Base-by-base conservation (phyloP, 176 grass and related monocot species). In the Dactylis glomerata region DNA sequence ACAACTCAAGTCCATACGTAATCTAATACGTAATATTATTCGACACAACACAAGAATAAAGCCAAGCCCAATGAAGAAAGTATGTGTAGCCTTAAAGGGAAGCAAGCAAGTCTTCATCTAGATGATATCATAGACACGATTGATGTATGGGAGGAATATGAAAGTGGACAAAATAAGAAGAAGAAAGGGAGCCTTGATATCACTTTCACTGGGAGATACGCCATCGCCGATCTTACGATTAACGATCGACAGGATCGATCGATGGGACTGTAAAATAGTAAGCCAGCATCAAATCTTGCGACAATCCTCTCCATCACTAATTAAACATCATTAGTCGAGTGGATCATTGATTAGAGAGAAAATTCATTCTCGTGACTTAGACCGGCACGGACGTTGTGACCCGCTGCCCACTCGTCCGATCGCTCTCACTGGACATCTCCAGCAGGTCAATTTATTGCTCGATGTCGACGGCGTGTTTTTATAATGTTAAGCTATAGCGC, bases 391-490 rank as follows among this genome's bases (percentile, higher is more conserved):
- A 16, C 41, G 46, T 44, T 11, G 10, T 44, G 41, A 49, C 54
- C 54, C 54, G 54, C 54, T 55, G 54, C 54, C 54, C 11, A 24
- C 54, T 24, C 54, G n/a, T 10, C 11, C 15, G 24, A 28, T 77
- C 30, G 30, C 26, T 30, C 28, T 75, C 73, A 16, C 69, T 46
- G 7, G 20, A 59, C 72, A 68, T 47, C 27, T 14, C 36, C n/a
- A 0, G 36, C 15, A 13, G 1, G 47, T 57, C 58, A 66, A 84
- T 76, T 67, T 67, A 68, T 76, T 85, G 46, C 28, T 67, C 28
- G 82, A 89, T 69, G 24, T 31, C 45, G 82, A 83, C 58, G 41
- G 23, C 57, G 36, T 52, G 17, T 33, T 47, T 79, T 75, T 34
- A 40, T 83, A 50, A 59, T 84, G 69, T 51, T 75, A 6, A 31